Conservation (phyloP, 148 eudicot species). For the Rhododendron kiyosumense region DNA sequence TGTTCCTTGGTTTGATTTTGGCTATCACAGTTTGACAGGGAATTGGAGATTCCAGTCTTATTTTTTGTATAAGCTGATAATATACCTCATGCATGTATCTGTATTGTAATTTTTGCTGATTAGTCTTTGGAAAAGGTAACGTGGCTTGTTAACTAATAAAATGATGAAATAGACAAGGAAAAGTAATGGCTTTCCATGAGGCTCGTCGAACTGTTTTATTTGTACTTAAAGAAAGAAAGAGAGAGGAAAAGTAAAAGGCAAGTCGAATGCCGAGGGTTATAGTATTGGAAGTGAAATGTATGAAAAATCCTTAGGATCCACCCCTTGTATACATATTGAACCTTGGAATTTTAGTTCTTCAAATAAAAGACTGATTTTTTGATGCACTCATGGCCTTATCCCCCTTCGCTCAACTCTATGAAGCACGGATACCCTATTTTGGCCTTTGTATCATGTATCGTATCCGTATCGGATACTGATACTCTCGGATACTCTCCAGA, state of each 20-base stretch:
- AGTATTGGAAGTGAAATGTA: neutral
- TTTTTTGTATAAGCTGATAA: neutral
- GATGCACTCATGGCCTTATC: neutral
- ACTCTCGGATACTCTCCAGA: no score
- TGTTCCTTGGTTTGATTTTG: neutral
- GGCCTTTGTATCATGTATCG: no score
- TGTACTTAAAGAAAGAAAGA: neutral
- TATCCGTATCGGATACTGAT: no score
- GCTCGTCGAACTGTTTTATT: neutral
- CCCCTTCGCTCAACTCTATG: neutral
- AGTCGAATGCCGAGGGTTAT: neutral
- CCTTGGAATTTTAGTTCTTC: neutral
- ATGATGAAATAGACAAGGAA: neutral
- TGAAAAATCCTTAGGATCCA: neutral
- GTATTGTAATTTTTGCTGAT: neutral
- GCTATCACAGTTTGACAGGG: neutral
- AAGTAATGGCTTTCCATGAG: neutral
- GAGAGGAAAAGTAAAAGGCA: neutral
- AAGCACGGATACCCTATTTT: no score
- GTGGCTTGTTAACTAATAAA: neutral
- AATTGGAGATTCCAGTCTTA: neutral
- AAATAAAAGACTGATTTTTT: neutral
- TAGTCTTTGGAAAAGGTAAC: neutral
- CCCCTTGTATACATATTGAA: neutral
- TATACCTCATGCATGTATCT: neutral